Conservation (phyloP, 176 grass and related monocot genomes). For the Avena eriantha region DNA sequence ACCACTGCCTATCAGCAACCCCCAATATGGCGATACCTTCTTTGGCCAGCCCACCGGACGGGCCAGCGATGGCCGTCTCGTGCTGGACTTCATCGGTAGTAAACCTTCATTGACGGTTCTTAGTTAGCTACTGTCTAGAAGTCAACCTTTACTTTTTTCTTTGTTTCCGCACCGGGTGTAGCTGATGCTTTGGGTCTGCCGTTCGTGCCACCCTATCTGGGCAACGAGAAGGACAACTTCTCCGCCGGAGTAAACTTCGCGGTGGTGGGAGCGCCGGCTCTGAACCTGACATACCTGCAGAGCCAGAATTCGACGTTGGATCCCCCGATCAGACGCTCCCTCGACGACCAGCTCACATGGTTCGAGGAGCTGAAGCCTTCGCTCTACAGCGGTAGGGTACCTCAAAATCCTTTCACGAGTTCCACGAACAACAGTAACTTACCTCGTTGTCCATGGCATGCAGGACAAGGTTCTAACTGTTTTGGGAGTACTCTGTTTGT, state of each 20-base stretch:
- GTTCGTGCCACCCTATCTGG: conserved; percentile 46
- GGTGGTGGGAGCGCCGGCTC: conserved; percentile 39
- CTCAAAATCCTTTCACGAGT: neutral
- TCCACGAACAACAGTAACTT: neutral
- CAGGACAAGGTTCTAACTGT: conserved; percentile 26
- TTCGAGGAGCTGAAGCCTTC: conserved; percentile 61
- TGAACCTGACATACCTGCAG: conserved; percentile 51
- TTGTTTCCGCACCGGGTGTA: neutral
- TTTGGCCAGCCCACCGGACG: conserved; percentile 57
- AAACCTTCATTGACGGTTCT: too few relatives aligned
- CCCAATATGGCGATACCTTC: conserved; percentile 52
- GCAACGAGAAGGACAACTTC: conserved; percentile 35
- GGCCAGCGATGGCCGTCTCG: conserved; percentile 49
- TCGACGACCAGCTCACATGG: conserved; percentile 54
- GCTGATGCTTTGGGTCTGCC: conserved; percentile 53
- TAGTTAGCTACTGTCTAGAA: too few relatives aligned
- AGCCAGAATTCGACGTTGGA: neutral
- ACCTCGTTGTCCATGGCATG: neutral
- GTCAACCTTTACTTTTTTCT: too few relatives aligned
- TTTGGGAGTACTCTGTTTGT: conserved; percentile 51
- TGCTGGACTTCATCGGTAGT: conserved; percentile 60
- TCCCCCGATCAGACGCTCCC: conserved; percentile 34
- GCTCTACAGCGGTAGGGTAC: conserved; percentile 31
- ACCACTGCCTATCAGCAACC: neutral
- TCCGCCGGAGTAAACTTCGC: conserved; percentile 58